Base-by-base conservation (phyloP, 1,139 yeast genomes). In the Debaryomycetaceae sp. region DNA sequence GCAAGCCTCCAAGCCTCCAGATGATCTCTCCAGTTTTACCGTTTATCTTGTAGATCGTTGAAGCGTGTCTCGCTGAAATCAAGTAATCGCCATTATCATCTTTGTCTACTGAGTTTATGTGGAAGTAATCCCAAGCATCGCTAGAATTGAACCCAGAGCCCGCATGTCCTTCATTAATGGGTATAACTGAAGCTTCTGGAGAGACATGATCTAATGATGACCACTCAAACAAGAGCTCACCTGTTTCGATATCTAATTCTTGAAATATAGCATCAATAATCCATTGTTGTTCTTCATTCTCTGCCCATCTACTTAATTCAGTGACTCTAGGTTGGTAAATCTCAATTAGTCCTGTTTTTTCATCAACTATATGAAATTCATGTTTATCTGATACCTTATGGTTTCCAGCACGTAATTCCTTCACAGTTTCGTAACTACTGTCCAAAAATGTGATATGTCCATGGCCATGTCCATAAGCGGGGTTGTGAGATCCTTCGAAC, bases 121-220 rank as follows among this genome's bases (percentile, higher is more conserved):
- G 73, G 56, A 67, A 64, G 44, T 62, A 67, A 44, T 67, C 73
- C 68, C 70, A 67, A 5, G 73, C 71, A 43, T 58, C 62, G 38
- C 61, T 52, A 6, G 70, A 60, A 34, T 59, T 56, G 40, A 44
- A 50, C 1, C 70, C 72, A 18, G 55, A 44, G 13, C 67, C 70
- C 5, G 64, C 65, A 15, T 58, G 58, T 4, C 62, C 63, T 16
- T 57, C 48, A 17, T 51, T 51, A 17, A 63, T 44, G 1, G 59
- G 52, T 14, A 59, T 45, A 30, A 57, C 55, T 1, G 71, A 60
- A 30, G 61, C 68, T 17, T 46, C 47, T 1, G 68, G 67, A 2
- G 63, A 52, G 26, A 67, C 57, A 44, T 67, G 70, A 24, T 67
- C 70, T 16, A 65, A 46, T 5, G 72, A 58, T 17, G 59, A 53